Conservation (phyloP, 228 moss, liverwort and hornwort genomes). For the Sphagnum fallax region DNA sequence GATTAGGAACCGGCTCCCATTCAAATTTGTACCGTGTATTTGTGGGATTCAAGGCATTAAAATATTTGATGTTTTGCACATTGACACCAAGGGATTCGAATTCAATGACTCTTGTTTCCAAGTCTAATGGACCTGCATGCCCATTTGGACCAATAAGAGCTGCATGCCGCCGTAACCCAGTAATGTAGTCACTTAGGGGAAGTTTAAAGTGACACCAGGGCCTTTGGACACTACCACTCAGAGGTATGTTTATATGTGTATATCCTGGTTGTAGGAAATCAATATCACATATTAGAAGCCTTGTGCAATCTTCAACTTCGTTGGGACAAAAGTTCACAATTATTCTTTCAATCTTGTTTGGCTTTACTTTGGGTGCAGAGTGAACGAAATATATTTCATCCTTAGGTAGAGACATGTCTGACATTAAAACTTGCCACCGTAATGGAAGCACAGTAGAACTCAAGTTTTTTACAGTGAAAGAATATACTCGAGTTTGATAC, state of each 20-base stretch:
- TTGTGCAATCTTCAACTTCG: slow-evolving; percentile 78
- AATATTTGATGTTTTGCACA: slow-evolving; percentile 53
- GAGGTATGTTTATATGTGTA: slow-evolving; percentile 37
- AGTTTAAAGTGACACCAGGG: slow-evolving; percentile 98
- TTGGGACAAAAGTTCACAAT: slow-evolving; percentile 50
- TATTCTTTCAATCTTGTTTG: slow-evolving; percentile 19
- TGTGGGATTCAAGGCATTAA: slow-evolving; percentile 73
- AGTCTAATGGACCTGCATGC: slow-evolving; percentile 39
- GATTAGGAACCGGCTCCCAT: slow-evolving; percentile 43
- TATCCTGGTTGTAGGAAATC: slow-evolving; percentile 50
- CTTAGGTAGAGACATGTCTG: slow-evolving; percentile 24
- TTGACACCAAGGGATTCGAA: slow-evolving; percentile 66
- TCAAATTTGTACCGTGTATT: slow-evolving; percentile 45
- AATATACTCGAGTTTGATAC: slow-evolving; percentile 68
- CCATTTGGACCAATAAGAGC: slow-evolving; percentile 44
- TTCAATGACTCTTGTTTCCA: slow-evolving; percentile 60
- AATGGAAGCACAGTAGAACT: slow-evolving; percentile 43
- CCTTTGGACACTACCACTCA: slow-evolving; percentile 55
- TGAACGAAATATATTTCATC: slow-evolving; percentile 43
- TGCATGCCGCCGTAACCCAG: slow-evolving; percentile 32
- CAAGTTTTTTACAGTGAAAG: slow-evolving; percentile 49
- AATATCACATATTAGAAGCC: slow-evolving; percentile 47
- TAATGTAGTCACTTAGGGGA: slow-evolving; percentile 68
- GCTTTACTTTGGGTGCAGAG: slow-evolving; percentile 30
- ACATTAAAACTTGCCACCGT: slow-evolving; percentile 46